Evolutionary conservation across 768 basidiomycete species (phyloP), one percentile per base, ranked within the genome.

Genomic region (Mycena vulgaris): DNA sequence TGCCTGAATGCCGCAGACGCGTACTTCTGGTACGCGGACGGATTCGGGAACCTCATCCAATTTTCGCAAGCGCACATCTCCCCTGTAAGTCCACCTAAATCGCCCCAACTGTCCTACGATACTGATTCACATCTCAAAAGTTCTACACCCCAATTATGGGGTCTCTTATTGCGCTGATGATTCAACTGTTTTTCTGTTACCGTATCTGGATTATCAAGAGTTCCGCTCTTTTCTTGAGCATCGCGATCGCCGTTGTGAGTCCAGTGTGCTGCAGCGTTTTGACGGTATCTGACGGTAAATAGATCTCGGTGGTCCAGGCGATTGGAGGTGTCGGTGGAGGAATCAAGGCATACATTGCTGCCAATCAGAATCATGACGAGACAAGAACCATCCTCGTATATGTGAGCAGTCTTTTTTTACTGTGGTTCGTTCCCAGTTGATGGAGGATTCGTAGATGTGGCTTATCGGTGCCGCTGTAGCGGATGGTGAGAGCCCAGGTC

Each of bases 131-230:
- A n/a, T 33, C 16, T 21, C 19, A 19, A 7, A 28, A 66, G 70
- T 71, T 71, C 31, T 71, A 71, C 61, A 71, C 70, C 5, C 70
- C 70, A 2, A 71, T 71, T 5, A 28, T 47, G 19, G 51, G 51
- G 6, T 30, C 28, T 21, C 7, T 52, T 19, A 52, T 52, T 52
- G 51, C 51, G n/a, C 5, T 52, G 17, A n/a, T 52, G 5, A 52
- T 71, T 28, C 70, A 71, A 47, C 55, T 71, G 21, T 71, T 71
- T 48, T 71, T 71, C 56, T 62, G 59, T 40, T 71, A 71, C 55
- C 70, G 70, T 56, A 71, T 71, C 61, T 67, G 65, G 61, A 27
- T 71, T 37, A 71, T 71, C 53, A 67, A 71, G 47, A 57, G 47
- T 7, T 16, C 52, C 10, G 70, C 70, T 42, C 27, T 66, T n/a